Evolutionary conservation across 2,329 filamentous ascomycete genomes (phyloP).

Genomic region (Chrysoporthe deuterocubensis): DNA sequence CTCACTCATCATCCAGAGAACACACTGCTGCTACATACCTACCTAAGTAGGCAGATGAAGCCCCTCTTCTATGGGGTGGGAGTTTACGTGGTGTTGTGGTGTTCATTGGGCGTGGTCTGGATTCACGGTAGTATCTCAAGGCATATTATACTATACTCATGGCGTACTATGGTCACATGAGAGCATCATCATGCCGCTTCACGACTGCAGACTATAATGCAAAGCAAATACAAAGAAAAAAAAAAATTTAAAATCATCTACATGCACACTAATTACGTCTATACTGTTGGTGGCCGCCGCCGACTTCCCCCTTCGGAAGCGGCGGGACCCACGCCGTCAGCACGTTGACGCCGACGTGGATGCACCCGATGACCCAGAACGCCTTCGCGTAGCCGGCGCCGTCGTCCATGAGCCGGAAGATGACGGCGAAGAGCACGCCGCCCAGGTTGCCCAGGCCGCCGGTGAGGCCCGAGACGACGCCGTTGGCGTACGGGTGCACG

Average conservation of each 20-base stretch:
- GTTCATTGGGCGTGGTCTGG: background rate
- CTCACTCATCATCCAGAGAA: background rate
- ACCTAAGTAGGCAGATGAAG: too few species aligned
- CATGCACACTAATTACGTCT: too few species aligned
- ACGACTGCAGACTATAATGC: too few species aligned
- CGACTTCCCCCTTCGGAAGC: slow-evolving; percentile 58
- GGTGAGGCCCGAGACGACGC: slow-evolving; percentile 74
- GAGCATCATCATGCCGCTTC: background rate
- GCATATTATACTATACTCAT: background rate
- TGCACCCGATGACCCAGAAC: slow-evolving; percentile 82
- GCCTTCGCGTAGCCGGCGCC: slow-evolving; percentile 69
- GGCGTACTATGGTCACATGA: too few species aligned
- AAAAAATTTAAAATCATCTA: too few species aligned
- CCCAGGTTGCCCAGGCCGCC: slow-evolving; percentile 84
- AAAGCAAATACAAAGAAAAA: too few species aligned
- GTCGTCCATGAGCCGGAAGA: slow-evolving; percentile 73
- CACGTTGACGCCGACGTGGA: slow-evolving; percentile 73
- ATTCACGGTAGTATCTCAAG: background rate
- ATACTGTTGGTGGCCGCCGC: slow-evolving; percentile 41
- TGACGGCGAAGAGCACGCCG: slow-evolving; percentile 81
- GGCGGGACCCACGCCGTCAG: slow-evolving; percentile 61
- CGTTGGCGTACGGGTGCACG: slow-evolving; percentile 82
- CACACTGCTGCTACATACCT: too few species aligned
- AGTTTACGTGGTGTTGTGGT: background rate
- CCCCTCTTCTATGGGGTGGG: too few species aligned